Base-by-base conservation (phyloP, 352 stramenopile species). In the Globisporangium polare region DNA sequence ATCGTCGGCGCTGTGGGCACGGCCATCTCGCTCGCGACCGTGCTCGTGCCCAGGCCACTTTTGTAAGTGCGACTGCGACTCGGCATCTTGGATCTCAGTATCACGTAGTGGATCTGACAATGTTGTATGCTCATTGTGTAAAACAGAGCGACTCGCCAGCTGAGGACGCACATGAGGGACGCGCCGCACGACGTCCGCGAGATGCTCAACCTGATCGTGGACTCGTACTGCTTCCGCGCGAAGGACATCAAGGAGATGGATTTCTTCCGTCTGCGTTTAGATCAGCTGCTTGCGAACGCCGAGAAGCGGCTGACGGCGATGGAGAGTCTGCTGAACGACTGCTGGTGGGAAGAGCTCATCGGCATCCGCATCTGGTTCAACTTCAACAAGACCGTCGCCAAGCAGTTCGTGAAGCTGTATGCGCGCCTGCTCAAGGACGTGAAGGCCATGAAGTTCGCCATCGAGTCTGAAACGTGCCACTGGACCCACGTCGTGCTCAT, bases 321-420 rank as follows among this genome's bases (percentile, higher is more conserved):
- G 82, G 62, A 86, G 39, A 53, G 63, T 2, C 63, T 92, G 17
- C 63, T 92, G 42, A 71, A 80, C 12, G 71, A 88, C 46, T 75
- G 75, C 17, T 92, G 83, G 83, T 93, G 82, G 84, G 84, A 93
- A 67, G 78, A 93, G 43, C 60, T 90, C 37, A 68, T 90, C 7
- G 82, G 82, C 3, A 52, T 78, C 3, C 72, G 79, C 2, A 60
- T 71, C 7, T 81, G 62, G 24, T 79, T 90, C 39, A 58, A 69
- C 35, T 94, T 90, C 63, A 90, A 90, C 53, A 89, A 89, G 65
- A 88, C 80, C 0, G 66, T 88, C 31, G 68, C 65, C 22, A 89
- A 90, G 66, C 80, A 88, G 56, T 84, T 87, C 35, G 72, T 92
- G 18, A 75, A 80, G 31, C 66, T 92, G 15, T 90, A 56, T n/a